phyloP scores from a whole-genome alignment of 2,329 filamentous ascomycete species.

The Paradendryphiella salina region DNA sequence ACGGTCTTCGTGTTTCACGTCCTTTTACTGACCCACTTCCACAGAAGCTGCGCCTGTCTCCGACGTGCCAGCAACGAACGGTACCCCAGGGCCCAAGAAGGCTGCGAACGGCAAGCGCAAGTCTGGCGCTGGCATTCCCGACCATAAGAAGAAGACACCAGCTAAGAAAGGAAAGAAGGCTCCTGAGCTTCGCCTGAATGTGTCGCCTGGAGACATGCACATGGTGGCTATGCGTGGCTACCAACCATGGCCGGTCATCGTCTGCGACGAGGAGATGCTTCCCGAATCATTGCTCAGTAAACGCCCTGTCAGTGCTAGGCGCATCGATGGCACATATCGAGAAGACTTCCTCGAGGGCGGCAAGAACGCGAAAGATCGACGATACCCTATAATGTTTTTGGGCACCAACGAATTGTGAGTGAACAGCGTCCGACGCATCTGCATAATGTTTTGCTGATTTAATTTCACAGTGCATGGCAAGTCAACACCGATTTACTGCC shows the following conservation, averaged over 20 bases:
- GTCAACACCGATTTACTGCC: slow-evolving; percentile 80
- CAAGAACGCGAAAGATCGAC: slow-evolving; percentile 81
- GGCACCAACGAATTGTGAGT: slow-evolving; percentile 96
- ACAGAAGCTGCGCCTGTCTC: slow-evolving; percentile 45
- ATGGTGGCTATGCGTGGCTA: slow-evolving; percentile 93
- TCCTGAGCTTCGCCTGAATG: slow-evolving; percentile 68
- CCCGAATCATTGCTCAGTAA: slow-evolving; percentile 74
- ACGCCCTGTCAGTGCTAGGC: slow-evolving; percentile 81
- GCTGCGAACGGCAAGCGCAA: slow-evolving; percentile 62
- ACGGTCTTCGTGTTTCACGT: background rate
- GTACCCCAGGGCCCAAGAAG: slow-evolving; percentile 51
- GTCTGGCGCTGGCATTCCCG: slow-evolving; percentile 66
- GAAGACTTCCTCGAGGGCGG: slow-evolving; percentile 86
- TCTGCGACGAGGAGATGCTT: slow-evolving; percentile 94
- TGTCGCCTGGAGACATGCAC: slow-evolving; percentile 88
- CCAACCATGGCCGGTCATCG: slow-evolving; percentile 90
- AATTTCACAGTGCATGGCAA: slow-evolving; percentile 75
- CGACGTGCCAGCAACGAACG: slow-evolving; percentile 51
- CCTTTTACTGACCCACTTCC: slow-evolving; percentile 19
- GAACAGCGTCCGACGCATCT: background rate
- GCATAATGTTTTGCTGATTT: slow-evolving; percentile 11
- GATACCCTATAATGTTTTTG: slow-evolving; percentile 94
- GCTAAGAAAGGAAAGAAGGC: slow-evolving; percentile 83
- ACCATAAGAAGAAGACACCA: slow-evolving; percentile 71
- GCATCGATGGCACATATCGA: slow-evolving; percentile 81